Evolutionary conservation across 768 basidiomycete species (phyloP).

Genomic region (Lactarius hatsudake): DNA sequence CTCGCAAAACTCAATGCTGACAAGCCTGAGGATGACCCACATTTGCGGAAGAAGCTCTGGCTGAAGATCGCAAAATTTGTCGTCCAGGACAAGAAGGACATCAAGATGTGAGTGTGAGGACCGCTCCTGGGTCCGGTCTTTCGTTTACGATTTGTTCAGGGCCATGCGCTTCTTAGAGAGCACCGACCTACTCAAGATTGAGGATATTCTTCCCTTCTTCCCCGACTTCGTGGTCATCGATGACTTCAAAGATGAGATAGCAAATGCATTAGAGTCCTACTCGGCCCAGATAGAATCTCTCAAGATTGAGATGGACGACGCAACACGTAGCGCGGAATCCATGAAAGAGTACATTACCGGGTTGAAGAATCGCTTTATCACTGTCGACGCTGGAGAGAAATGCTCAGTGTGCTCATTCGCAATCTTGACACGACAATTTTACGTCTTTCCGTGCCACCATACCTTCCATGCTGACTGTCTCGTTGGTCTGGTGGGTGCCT

Average conservation of each 20-base stretch:
- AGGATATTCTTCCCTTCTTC: conserved; percentile 99
- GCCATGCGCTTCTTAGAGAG: conserved; percentile 97
- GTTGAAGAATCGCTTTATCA: conserved; percentile 86
- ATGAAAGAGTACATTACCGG: conserved; percentile 90
- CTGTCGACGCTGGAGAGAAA: conserved; percentile 81
- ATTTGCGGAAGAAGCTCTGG: conserved; percentile 91
- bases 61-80: conserved; percentile 98
- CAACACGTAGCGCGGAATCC: conserved; percentile 85
- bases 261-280: conserved; percentile 91
- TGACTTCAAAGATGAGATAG: conserved; percentile 99
- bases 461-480: conserved; percentile 97
- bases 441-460: conserved; percentile 98
- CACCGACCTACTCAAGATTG: conserved; percentile 93
- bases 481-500: conserved; percentile 76
- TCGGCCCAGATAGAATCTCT: conserved; percentile 86
- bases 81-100: conserved; percentile 96
- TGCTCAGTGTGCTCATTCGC: conserved; percentile 78
- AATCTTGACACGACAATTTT: conserved; percentile 88
- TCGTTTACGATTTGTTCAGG: conserved; percentile 42
- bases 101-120: conserved; percentile 77
- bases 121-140: background rate
- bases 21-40: conserved; percentile 86
- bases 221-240: conserved; percentile 99
- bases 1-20: conserved; percentile 95
- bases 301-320: conserved; percentile 95